Percentiles rank a stretch among this genome's conserved stretches.
Evolutionary conservation across 1,284 basidiomycete species (phyloP).

Genomic region (Microbotryomycetes sp.): DNA sequence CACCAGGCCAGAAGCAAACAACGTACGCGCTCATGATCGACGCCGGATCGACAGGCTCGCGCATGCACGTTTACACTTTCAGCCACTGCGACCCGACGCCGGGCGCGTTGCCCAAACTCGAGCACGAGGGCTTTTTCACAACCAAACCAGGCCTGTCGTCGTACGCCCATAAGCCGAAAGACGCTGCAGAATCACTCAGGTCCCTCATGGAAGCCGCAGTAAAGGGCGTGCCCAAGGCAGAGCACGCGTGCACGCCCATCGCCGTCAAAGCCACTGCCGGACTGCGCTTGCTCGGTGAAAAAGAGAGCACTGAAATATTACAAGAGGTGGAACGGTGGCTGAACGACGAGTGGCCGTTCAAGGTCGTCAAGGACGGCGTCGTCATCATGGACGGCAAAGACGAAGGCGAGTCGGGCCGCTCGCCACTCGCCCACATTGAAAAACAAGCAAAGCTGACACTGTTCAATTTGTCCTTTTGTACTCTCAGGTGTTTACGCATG

Average conservation of each 20-base stretch:
- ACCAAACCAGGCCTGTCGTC: conserved; percentile 72
- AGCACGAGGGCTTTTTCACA: conserved; percentile 88
- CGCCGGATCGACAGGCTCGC: conserved; percentile 92
- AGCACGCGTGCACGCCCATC: conserved; percentile 74
- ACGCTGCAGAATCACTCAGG: conserved; percentile 74
- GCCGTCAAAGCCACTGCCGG: conserved; percentile 95
- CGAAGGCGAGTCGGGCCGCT: conserved; percentile 53
- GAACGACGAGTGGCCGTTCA: conserved; percentile 64
- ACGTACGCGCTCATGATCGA: conserved; percentile 91
- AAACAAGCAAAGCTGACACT: background rate
- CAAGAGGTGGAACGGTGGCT: conserved; percentile 64
- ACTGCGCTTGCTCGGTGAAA: conserved; percentile 63
- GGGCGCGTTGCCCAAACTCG: conserved; percentile 64
- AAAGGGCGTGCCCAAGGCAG: conserved; percentile 59
- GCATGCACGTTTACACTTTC: conserved; percentile 98
- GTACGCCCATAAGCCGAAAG: conserved; percentile 52
- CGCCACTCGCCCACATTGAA: background rate
- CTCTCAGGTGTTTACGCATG: conserved; percentile 74
- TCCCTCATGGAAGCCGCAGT: conserved; percentile 72
- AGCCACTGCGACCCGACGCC: conserved; percentile 59
- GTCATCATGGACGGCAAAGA: conserved; percentile 94
- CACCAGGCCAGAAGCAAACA: conserved; percentile 20
- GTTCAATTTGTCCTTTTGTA: background rate
- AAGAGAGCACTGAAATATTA: conserved; percentile 66
- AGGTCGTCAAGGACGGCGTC: conserved; percentile 59